Evolutionary conservation across 257 asterid genomes (phyloP).

Genomic region (Solanum infundibuliforme): DNA sequence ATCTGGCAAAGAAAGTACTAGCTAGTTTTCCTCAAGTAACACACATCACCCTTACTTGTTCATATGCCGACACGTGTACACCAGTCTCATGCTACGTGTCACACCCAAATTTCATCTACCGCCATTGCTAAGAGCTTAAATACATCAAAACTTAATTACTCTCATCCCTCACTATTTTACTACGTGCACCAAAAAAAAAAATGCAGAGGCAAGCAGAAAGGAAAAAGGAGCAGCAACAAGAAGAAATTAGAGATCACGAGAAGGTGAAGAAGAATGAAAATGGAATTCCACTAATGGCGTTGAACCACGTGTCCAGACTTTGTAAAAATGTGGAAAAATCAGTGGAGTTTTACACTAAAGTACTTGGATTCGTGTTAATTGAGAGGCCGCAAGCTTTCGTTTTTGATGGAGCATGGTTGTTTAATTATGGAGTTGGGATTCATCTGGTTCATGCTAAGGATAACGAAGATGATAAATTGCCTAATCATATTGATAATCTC

Average conservation of each 20-base stretch:
- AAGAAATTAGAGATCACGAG: neutral
- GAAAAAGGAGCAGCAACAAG: neutral
- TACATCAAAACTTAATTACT: neutral
- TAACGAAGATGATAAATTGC: slow-evolving; percentile 18
- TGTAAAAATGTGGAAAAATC: slow-evolving; percentile 48
- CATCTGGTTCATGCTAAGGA: slow-evolving; percentile 50
- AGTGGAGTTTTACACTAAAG: slow-evolving; percentile 45
- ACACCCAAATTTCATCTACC: neutral
- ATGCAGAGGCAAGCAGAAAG: slow-evolving; percentile 19
- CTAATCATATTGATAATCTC: slow-evolving; percentile 24
- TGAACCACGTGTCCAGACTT: slow-evolving; percentile 63
- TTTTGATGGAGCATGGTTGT: slow-evolving; percentile 77
- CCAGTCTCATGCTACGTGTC: neutral
- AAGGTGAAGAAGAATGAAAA: neutral
- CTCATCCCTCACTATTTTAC: neutral
- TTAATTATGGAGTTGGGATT: slow-evolving; percentile 75
- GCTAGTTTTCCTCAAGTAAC: neutral
- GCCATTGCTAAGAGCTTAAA: neutral
- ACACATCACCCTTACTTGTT: neutral
- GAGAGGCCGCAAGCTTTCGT: slow-evolving; percentile 55
- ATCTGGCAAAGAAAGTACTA: neutral
- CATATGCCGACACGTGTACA: neutral
- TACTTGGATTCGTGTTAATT: slow-evolving; percentile 45
- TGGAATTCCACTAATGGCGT: slow-evolving; percentile 41
- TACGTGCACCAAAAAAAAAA: neutral